Evolutionary conservation across 202 grass and related monocot genomes (phyloP), one percentile per base, ranked within the genome.

Genomic region (Setaria viridis): DNA sequence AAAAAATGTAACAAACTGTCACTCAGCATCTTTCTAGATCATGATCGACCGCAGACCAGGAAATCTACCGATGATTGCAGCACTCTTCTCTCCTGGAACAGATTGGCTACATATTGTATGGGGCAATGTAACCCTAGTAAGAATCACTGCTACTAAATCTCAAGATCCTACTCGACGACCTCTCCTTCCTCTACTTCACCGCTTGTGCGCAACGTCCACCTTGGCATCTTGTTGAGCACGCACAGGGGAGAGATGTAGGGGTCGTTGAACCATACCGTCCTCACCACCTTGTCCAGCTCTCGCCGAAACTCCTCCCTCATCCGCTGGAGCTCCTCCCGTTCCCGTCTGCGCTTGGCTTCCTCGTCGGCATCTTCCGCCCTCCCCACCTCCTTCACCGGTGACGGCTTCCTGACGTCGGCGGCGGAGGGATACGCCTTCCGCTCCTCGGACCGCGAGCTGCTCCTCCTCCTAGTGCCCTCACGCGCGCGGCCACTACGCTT

Each of bases 221-320:
- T 76, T 19, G 66, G 35, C 41, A 71, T 72, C n/a, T 2, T 15
- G 39, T 60, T 85, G 59, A 75, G 45, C 76, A 60, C 15, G 50
- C 79, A 82, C 68, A 20, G 14, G 42, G 42, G 71, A 42, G 70
- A 89, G 65, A 89, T 81, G 87, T 54, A 80, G 7, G 82, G 69
- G 33, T 89, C 77, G 70, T 89, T 85, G 82, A 89, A 89, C 70
- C 67, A 74, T n/a, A 89, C 70, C 7, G 87, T 85, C 77, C 56
- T 67, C 62, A 76, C 77, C 62, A 85, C 70, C 82, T 62, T 75
- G 33, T 76, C 82, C 33, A 89, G 56, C 82, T 75, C 77, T 69
- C 70, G 70, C 53, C 82, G 77, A 7, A 63, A 82, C 45, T 81
- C 70, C 62, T 85, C 82, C 82, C 87, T 51, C n/a, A 21, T 65